Conservation (phyloP, 805 yeast species). For the Sungouiozyma ichnusensis region DNA sequence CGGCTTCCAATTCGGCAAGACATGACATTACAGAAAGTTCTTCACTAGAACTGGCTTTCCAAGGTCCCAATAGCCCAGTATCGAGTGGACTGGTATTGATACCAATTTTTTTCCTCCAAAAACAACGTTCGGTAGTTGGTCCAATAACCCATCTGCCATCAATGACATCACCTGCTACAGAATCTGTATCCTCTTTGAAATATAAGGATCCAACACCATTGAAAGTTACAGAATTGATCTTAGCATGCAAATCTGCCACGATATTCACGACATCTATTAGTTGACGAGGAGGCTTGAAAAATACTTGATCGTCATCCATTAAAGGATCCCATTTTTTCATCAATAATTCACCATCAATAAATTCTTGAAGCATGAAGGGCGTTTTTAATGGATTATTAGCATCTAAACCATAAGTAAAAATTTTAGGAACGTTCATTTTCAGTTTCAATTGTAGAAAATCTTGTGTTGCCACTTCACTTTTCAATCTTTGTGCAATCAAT, state of each 20-base stretch:
- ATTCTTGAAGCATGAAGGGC: constrained; percentile 78
- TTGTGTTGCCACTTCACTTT: constrained; percentile 88
- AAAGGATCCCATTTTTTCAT: constrained; percentile 92
- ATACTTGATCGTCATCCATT: constrained; percentile 40
- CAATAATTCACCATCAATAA: constrained; percentile 63
- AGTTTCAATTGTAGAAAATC: constrained; percentile 65
- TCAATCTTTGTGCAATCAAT: constrained; percentile 55
- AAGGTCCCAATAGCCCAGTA: constrained; percentile 58
- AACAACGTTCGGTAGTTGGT: constrained; percentile 71
- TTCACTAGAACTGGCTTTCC: constrained; percentile 36
- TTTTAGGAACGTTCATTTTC: constrained; percentile 62
- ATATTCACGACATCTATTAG: constrained; percentile 59
- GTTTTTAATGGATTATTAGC: constrained; percentile 51
- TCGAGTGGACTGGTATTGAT: background rate
- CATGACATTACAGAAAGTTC: constrained; percentile 56
- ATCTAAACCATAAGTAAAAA: constrained; percentile 53
- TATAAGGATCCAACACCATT: constrained; percentile 73
- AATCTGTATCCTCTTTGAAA: constrained; percentile 30
- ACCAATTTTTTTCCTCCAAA: constrained; percentile 53
- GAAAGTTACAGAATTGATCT: constrained; percentile 48
- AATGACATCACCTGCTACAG: constrained; percentile 3
- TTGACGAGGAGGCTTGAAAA: constrained; percentile 36
- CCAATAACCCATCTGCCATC: constrained; percentile 73
- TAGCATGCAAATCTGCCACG: constrained; percentile 53
- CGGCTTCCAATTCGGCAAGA: constrained; percentile 58